These are phyloP conservation scores for Metschnikowia baotianmanensis DNA, from an alignment of 805 yeast genomes.

Conservation along the genomic window DNA sequence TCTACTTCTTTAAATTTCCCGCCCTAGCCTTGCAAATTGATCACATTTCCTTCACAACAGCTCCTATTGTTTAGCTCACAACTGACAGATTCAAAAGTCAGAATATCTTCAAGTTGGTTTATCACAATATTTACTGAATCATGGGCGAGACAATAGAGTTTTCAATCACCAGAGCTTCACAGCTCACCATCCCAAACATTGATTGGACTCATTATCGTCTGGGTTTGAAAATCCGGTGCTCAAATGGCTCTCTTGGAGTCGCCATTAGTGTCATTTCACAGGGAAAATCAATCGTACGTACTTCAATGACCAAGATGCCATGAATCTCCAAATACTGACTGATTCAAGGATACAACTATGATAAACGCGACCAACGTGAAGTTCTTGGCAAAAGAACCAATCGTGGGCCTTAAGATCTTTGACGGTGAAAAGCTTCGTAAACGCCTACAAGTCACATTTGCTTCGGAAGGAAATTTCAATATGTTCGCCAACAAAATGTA, in stretches of 20 bases:
- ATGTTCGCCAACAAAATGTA: constrained; percentile 16
- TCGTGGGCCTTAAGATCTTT: constrained; percentile 19
- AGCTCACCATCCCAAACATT: constrained; percentile 19
- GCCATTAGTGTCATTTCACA: constrained; percentile 17
- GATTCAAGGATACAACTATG: constrained; percentile 14
- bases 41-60: too few relatives aligned
- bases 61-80: too few relatives aligned
- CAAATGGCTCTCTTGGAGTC: constrained; percentile 11
- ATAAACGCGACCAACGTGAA: constrained; percentile 15
- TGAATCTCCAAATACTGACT: constrained; percentile 5
- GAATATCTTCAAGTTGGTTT: too few relatives aligned
- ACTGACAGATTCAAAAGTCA: too few relatives aligned
- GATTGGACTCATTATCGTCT: constrained; percentile 24
- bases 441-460: constrained; percentile 18
- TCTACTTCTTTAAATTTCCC: too few relatives aligned
- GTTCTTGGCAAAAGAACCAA: constrained; percentile 18
- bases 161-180: constrained; percentile 19
- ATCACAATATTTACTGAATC: too few relatives aligned
- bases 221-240: constrained; percentile 20
- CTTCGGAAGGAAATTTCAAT: constrained; percentile 19
- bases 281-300: constrained; percentile 20
- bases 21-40: too few relatives aligned
- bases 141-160: constrained; percentile 19
- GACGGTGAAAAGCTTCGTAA: constrained; percentile 19
- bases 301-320: background rate